These are phyloP conservation scores for Penicillium goetzii DNA, from an alignment of 495 filamentous ascomycete genomes.

Conservation along the genomic window DNA sequence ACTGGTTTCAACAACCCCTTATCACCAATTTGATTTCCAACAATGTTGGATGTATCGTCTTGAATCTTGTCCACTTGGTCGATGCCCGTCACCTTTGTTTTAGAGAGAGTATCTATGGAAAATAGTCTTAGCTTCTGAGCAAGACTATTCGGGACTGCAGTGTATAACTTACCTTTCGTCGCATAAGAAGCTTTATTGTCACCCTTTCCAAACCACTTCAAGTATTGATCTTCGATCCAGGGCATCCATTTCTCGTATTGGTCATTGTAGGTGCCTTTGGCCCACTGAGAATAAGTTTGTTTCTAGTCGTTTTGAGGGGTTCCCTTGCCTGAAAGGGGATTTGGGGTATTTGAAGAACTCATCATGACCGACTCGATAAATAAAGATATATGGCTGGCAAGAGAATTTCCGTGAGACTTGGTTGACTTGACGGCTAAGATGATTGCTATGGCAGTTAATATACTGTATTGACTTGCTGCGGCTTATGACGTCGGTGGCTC, in stretches of 20 bases:
- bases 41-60: slow-evolving; percentile 61
- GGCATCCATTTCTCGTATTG: slow-evolving; percentile 76
- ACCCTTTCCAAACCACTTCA: slow-evolving; percentile 66
- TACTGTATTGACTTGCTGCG: neutral
- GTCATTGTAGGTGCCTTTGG: slow-evolving; percentile 60
- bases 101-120: slow-evolving; percentile 60
- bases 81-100: slow-evolving; percentile 66
- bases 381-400: neutral
- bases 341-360: slow-evolving; percentile 10
- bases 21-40: slow-evolving; percentile 63
- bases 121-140: slow-evolving; percentile 5
- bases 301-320: slow-evolving; percentile 20
- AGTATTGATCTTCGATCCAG: slow-evolving; percentile 73
- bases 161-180: slow-evolving; percentile 53
- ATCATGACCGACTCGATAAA: slow-evolving; percentile 3
- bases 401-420: neutral
- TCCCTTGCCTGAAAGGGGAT: neutral
- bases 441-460: neutral
- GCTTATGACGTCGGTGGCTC: slow-evolving; percentile 11
- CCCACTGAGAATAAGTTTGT: slow-evolving; percentile 55
- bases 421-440: neutral
- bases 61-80: slow-evolving; percentile 65
- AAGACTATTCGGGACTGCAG: neutral
- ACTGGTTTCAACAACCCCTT: slow-evolving; percentile 63
- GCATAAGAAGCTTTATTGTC: slow-evolving; percentile 73